Evolutionary conservation across 2,329 filamentous ascomycete species (phyloP).

Genomic region (Orbilia javanica): DNA sequence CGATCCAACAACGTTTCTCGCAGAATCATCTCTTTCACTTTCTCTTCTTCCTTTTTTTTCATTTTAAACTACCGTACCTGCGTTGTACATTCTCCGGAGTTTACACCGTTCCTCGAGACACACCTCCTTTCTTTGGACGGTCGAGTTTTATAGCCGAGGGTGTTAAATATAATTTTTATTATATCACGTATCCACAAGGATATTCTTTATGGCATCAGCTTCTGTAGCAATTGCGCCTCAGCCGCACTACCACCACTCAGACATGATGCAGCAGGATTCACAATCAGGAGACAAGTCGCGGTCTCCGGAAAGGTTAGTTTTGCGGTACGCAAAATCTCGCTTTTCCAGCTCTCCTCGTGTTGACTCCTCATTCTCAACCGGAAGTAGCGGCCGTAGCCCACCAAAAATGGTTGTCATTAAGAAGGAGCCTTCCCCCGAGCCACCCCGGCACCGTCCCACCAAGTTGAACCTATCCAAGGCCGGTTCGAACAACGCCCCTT

Average conservation of each 20-base stretch:
- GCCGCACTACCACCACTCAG: constrained; percentile 52
- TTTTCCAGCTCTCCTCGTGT: constrained; percentile 58
- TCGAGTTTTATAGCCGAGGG: constrained; percentile 45
- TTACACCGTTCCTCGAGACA: constrained; percentile 20
- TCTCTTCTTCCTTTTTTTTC: neutral
- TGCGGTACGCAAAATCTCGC: constrained; percentile 53
- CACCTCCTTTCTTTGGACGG: constrained; percentile 46
- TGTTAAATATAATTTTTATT: constrained; percentile 49
- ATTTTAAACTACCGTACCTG: neutral
- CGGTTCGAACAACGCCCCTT: constrained; percentile 67
- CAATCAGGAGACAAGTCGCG: constrained; percentile 54
- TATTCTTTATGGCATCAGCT: constrained; percentile 58
- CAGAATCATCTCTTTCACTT: neutral
- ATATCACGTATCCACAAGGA: constrained; percentile 43
- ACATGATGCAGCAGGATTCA: constrained; percentile 55
- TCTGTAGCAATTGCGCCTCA: constrained; percentile 59
- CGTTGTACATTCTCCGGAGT: constrained; percentile 40
- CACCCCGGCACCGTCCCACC: constrained; percentile 79
- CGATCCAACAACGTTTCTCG: constrained; percentile 20
- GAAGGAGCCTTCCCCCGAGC: constrained; percentile 92
- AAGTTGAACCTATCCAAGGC: constrained; percentile 82
- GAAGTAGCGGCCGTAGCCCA: constrained; percentile 53
- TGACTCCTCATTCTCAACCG: constrained; percentile 52
- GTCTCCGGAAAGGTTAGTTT: constrained; percentile 59
- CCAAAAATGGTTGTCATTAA: constrained; percentile 89